phyloP scores from a whole-genome alignment of 805 yeast species.

The Metschnikowia kunwiensis region DNA sequence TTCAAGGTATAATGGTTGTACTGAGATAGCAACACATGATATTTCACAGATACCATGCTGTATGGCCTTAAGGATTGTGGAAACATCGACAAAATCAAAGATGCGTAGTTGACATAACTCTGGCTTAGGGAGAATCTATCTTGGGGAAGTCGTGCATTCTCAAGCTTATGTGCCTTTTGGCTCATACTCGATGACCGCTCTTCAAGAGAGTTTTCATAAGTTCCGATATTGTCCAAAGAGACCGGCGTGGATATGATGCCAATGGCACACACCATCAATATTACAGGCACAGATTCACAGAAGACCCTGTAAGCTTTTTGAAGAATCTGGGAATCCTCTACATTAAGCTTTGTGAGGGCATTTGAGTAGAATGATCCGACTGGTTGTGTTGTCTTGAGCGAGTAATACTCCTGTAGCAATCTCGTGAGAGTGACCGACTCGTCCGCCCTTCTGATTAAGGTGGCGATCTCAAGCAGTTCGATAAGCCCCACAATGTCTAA shows the following conservation, averaged over 20 bases:
- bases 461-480: constrained; percentile 29
- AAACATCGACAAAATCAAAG: constrained; percentile 20
- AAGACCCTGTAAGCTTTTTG: constrained; percentile 21
- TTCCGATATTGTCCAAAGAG: constrained; percentile 32
- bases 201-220: constrained; percentile 25
- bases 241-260: constrained; percentile 32
- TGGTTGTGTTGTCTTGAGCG: constrained; percentile 1
- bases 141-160: no score
- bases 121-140: constrained; percentile 24
- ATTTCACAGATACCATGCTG: constrained; percentile 20
- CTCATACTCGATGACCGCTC: constrained; percentile 23
- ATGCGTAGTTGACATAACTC: constrained; percentile 23
- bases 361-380: constrained; percentile 6
- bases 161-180: no score
- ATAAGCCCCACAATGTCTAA: constrained; percentile 28
- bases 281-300: constrained; percentile 25
- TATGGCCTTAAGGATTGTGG: constrained; percentile 21
- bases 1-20: constrained; percentile 25
- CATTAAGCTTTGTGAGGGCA: constrained; percentile 4
- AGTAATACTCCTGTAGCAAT: constrained; percentile 15
- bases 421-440: constrained; percentile 20
- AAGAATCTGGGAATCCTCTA: constrained; percentile 20
- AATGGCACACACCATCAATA: constrained; percentile 30
- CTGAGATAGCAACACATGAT: constrained; percentile 26
- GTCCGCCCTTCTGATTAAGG: constrained; percentile 20